Evolutionary conservation across 805 yeast genomes (phyloP).

Genomic region (Huiozyma naganishii): DNA sequence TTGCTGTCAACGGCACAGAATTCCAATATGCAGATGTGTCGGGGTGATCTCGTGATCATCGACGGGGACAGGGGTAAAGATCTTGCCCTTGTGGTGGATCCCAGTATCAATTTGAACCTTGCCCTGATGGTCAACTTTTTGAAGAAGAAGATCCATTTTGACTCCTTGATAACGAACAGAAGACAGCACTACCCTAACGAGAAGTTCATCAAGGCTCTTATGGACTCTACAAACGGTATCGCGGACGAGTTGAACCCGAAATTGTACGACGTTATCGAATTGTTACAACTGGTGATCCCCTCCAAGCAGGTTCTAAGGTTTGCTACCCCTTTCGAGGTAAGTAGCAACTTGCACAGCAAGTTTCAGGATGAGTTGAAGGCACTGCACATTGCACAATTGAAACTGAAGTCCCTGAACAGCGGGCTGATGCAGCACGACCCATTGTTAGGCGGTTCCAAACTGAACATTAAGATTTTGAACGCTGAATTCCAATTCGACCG

Average conservation of each 20-base stretch:
- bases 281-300: constrained; percentile 50
- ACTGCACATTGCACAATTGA: constrained; percentile 51
- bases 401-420: constrained; percentile 32
- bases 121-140: constrained; percentile 65
- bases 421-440: constrained; percentile 10
- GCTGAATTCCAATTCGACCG: constrained; percentile 79
- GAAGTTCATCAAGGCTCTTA: constrained; percentile 19
- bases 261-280: constrained; percentile 34
- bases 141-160: constrained; percentile 57
- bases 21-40: constrained; percentile 47
- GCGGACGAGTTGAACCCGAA: constrained; percentile 23
- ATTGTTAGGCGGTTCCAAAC: constrained; percentile 24
- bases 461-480: constrained; percentile 52
- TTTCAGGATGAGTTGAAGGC: constrained; percentile 67
- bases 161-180: constrained; percentile 24
- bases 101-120: constrained; percentile 48
- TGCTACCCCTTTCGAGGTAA: constrained; percentile 61
- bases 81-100: constrained; percentile 60
- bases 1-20: constrained; percentile 57
- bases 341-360: constrained; percentile 47
- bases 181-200: constrained; percentile 23
- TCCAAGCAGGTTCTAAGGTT: constrained; percentile 69
- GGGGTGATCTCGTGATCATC: constrained; percentile 59
- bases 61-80: constrained; percentile 85
- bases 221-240: constrained; percentile 17